Percentiles rank a stretch among this genome's conserved stretches.
Conservation (phyloP, 192 early-diverging fungal species). For the Entomortierella beljakovae region DNA sequence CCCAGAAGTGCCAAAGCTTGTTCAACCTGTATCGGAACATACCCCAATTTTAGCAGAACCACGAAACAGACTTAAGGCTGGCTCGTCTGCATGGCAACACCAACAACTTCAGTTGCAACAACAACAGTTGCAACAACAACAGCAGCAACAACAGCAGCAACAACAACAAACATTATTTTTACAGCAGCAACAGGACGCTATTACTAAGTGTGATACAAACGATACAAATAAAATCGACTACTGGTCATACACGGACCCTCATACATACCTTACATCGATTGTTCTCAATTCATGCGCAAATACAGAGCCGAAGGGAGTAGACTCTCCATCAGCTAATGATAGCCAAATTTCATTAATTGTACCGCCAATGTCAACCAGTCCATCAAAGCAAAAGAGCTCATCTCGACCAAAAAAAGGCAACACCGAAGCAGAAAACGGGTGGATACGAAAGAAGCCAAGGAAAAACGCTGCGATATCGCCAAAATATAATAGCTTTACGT, state of each 20-base stretch:
- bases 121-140: slow-evolving; percentile 39
- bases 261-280: slow-evolving; percentile 45
- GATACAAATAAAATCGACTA: slow-evolving; percentile 50
- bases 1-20: slow-evolving; percentile 42
- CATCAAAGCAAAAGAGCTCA: neutral
- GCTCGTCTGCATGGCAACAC: slow-evolving; percentile 48
- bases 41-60: slow-evolving; percentile 40
- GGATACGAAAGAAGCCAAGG: slow-evolving; percentile 39
- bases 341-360: slow-evolving; percentile 13
- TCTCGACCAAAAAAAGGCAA: neutral
- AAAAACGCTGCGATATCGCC: slow-evolving; percentile 8
- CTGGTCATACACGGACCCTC: slow-evolving; percentile 44
- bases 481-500: slow-evolving; percentile 1
- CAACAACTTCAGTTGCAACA: slow-evolving; percentile 33
- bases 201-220: slow-evolving; percentile 14
- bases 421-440: slow-evolving; percentile 22
- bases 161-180: slow-evolving; percentile 30
- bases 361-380: slow-evolving; percentile 9
- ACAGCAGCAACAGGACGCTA: slow-evolving; percentile 45
- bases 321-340: slow-evolving; percentile 42
- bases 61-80: slow-evolving; percentile 40
- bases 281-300: slow-evolving; percentile 51
- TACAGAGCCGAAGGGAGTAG: slow-evolving; percentile 23
- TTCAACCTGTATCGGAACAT: slow-evolving; percentile 36
- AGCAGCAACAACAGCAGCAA: slow-evolving; percentile 39